These are phyloP conservation scores for Tilletiopsis washingtonensis DNA, from an alignment of 1,284 basidiomycete species.

Conservation along the genomic window DNA sequence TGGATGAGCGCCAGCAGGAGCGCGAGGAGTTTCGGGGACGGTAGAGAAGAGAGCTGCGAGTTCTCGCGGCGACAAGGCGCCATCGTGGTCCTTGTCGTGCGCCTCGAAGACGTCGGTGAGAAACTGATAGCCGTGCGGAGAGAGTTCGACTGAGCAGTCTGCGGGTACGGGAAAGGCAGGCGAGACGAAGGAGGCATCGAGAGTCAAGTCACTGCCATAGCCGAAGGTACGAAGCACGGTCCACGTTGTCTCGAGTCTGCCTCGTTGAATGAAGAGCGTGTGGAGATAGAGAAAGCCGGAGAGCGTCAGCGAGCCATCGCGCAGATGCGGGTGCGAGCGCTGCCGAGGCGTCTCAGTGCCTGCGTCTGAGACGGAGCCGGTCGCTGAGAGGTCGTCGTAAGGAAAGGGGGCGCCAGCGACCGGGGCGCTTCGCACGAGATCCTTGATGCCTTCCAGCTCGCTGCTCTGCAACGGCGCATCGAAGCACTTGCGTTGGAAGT, in stretches of 20 bases:
- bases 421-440: slow-evolving; percentile 32
- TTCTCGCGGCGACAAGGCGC: slow-evolving; percentile 77
- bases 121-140: slow-evolving; percentile 87
- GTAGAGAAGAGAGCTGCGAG: slow-evolving; percentile 84
- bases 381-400: slow-evolving; percentile 21
- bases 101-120: slow-evolving; percentile 94
- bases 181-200: slow-evolving; percentile 49
- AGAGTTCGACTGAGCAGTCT: slow-evolving; percentile 91
- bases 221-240: slow-evolving; percentile 90
- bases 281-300: slow-evolving; percentile 89
- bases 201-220: slow-evolving; percentile 83
- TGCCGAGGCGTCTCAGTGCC: background rate
- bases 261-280: slow-evolving; percentile 93
- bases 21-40: slow-evolving; percentile 57
- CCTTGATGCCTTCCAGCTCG: slow-evolving; percentile 64
- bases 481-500: slow-evolving; percentile 95
- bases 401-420: slow-evolving; percentile 15
- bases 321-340: slow-evolving; percentile 30
- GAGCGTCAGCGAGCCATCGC: slow-evolving; percentile 68
- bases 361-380: slow-evolving; percentile 15
- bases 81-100: slow-evolving; percentile 96
- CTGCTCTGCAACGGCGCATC: slow-evolving; percentile 82
- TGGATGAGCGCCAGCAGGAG: slow-evolving; percentile 23
- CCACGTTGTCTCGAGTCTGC: slow-evolving; percentile 95
- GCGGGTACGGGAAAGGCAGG: slow-evolving; percentile 77